Evolutionary conservation across 2,329 filamentous ascomycete species (phyloP).

Genomic region (Aspergillus chevalieri): DNA sequence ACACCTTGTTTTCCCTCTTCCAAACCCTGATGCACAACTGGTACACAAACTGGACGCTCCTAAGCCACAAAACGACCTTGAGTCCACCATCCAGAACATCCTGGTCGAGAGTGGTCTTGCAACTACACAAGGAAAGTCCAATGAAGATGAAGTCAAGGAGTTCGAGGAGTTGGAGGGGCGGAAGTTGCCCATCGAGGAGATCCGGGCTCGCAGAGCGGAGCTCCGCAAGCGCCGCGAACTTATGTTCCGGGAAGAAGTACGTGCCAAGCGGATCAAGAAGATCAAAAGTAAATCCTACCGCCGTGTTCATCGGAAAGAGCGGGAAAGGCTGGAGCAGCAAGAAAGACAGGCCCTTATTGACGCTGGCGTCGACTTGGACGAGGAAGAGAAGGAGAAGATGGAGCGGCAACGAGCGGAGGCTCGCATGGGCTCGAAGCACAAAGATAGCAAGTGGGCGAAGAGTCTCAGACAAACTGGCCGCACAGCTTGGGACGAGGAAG

Average conservation of each 20-base stretch:
- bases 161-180: constrained; percentile 65
- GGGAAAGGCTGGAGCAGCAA: constrained; percentile 53
- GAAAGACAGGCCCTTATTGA: constrained; percentile 55
- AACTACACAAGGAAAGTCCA: constrained; percentile 51
- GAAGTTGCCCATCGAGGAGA: constrained; percentile 65
- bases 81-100: constrained; percentile 78
- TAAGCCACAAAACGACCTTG: constrained; percentile 70
- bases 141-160: constrained; percentile 61
- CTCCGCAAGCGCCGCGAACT: constrained; percentile 76
- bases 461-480: constrained; percentile 70
- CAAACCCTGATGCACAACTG: constrained; percentile 59
- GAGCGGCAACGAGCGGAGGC: constrained; percentile 76
- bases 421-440: constrained; percentile 76
- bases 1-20: constrained; percentile 79
- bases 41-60: constrained; percentile 52
- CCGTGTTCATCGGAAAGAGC: constrained; percentile 78
- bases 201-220: constrained; percentile 65
- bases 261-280: constrained; percentile 91
- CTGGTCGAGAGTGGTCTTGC: constrained; percentile 79
- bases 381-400: constrained; percentile 58
- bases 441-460: constrained; percentile 90
- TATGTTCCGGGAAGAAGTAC: constrained; percentile 79
- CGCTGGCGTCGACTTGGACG: constrained; percentile 55
- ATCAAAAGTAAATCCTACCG: constrained; percentile 98
- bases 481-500: constrained; percentile 83